These are phyloP conservation scores for Mediolabrus comicus DNA, from an alignment of 108 stramenopile genomes.

Conservation along the genomic window DNA sequence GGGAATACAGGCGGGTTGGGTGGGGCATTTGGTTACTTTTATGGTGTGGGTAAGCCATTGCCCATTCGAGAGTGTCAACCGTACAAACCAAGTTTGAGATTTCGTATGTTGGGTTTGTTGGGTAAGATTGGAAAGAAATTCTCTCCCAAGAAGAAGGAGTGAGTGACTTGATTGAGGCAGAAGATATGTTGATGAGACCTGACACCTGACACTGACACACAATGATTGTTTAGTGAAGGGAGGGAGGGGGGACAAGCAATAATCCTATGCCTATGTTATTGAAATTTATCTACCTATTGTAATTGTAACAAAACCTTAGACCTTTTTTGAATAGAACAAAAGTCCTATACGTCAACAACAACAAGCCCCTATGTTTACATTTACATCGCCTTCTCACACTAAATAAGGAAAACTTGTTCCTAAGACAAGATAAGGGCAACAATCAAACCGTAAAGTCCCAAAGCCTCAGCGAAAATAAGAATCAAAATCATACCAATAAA, in stretches of 20 bases:
- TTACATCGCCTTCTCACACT: no score
- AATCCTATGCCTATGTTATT: no score
- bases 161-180: no score
- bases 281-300: no score
- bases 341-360: background rate
- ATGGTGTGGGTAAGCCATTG: constrained; percentile 67
- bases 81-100: constrained; percentile 57
- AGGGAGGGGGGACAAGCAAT: no score
- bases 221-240: no score
- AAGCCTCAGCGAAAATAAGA: constrained; percentile 86
- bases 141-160: constrained; percentile 6
- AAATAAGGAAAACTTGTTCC: no score
- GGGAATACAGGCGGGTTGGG: constrained; percentile 85
- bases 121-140: constrained; percentile 43
- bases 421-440: constrained; percentile 65
- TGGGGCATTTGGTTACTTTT: constrained; percentile 74
- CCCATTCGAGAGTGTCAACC: constrained; percentile 73
- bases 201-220: no score
- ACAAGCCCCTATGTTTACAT: no score
- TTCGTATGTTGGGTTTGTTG: constrained; percentile 39
- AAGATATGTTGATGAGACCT: no score
- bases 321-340: constrained; percentile 25
- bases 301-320: no score
- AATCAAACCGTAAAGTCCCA: constrained; percentile 78
- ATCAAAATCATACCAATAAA: constrained; percentile 88